A percentile compares a stretch with the other conserved stretches of the same genome.
phyloP scores from a whole-genome alignment of 208 protist genomes.

The Leishmania amazonensis region DNA sequence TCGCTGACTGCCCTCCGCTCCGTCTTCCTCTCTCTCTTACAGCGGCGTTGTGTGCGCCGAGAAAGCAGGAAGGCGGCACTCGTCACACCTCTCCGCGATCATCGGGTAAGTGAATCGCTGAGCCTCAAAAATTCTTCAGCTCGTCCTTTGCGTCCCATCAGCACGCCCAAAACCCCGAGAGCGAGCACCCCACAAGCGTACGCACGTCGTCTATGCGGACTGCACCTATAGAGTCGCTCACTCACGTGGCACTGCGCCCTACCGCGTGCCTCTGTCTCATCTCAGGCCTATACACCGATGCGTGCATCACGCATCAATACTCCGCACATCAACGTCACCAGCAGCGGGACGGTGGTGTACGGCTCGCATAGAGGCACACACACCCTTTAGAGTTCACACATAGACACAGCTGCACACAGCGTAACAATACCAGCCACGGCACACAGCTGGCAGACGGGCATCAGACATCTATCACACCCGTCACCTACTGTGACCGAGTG shows the following conservation, averaged over 20 bases:
- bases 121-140: background rate
- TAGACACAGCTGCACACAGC: background rate
- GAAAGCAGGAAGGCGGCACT: background rate
- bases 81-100: background rate
- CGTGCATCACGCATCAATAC: background rate
- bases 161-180: background rate
- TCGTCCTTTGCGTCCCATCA: background rate
- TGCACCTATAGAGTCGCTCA: background rate
- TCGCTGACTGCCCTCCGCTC: background rate
- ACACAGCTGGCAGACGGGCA: background rate
- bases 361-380: background rate
- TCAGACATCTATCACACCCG: background rate
- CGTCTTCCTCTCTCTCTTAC: background rate
- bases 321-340: background rate
- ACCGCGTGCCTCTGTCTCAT: background rate
- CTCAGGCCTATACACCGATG: background rate
- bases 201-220: background rate
- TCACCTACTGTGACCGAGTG: background rate
- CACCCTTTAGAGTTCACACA: background rate
- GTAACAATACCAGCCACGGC: background rate
- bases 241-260: background rate
- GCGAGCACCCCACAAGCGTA: background rate
- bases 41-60: background rate
- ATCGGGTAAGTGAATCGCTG: background rate
- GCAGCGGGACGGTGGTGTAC: background rate